Conservation (phyloP, 2,329 filamentous ascomycete genomes). For the Periconia macrospinosa region DNA sequence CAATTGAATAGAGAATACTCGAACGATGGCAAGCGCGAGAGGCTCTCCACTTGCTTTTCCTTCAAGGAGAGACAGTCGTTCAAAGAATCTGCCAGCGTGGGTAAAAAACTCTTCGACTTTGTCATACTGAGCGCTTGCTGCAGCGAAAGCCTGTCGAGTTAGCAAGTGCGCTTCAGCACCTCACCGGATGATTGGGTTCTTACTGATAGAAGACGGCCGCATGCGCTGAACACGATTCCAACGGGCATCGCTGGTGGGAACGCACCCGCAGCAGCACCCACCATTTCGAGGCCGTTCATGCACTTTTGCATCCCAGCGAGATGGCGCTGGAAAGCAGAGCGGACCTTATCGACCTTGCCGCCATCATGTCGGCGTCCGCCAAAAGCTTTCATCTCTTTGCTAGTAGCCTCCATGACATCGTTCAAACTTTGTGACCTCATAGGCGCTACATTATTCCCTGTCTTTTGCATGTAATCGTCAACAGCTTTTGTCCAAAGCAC, state of each 20-base stretch:
- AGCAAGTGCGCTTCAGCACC: too few species aligned
- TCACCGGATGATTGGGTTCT: background rate
- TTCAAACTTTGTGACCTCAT: too few species aligned
- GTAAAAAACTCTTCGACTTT: constrained; percentile 45
- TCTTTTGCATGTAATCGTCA: too few species aligned
- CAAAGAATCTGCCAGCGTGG: constrained; percentile 43
- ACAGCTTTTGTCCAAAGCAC: too few species aligned
- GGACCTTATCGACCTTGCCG: constrained; percentile 11
- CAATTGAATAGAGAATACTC: constrained; percentile 40
- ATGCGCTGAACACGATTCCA: constrained; percentile 14
- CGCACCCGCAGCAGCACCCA: constrained; percentile 15
- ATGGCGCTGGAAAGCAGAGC: constrained; percentile 11
- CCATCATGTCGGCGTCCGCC: constrained; percentile 3
- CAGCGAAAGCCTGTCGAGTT: constrained; percentile 37
- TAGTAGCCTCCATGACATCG: too few species aligned
- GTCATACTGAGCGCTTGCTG: constrained; percentile 44
- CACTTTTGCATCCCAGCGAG: constrained; percentile 18
- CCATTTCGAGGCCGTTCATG: constrained; percentile 11
- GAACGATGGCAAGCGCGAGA: constrained; percentile 41
- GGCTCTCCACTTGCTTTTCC: constrained; percentile 28
- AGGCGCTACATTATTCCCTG: too few species aligned
- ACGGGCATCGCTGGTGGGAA: constrained; percentile 22
- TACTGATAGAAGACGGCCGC: constrained; percentile 10
- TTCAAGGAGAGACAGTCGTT: constrained; percentile 39
- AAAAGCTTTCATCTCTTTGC: too few species aligned